phyloP scores from a whole-genome alignment of 768 basidiomycete species.

The Trametes gibbosa region DNA sequence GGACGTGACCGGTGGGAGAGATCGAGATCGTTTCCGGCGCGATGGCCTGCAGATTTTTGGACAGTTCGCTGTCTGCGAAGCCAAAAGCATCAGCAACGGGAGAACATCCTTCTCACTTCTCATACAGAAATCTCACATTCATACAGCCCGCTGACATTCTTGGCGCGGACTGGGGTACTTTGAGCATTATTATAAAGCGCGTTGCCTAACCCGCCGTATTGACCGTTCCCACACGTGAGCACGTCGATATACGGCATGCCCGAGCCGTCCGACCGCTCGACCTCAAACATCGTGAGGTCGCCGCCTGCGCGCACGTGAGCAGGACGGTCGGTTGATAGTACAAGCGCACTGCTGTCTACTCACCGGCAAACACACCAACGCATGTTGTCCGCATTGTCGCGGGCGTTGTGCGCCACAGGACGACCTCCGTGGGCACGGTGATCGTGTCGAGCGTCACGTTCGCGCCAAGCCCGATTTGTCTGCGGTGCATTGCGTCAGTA shows the following conservation, averaged over 20 bases:
- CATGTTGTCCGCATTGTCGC: constrained; percentile 56
- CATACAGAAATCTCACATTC: constrained; percentile 63
- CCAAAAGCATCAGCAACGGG: neutral
- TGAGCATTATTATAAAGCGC: constrained; percentile 67
- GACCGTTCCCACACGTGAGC: constrained; percentile 80
- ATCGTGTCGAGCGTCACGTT: constrained; percentile 64
- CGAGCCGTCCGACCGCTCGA: constrained; percentile 48
- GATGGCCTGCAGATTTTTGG: constrained; percentile 60
- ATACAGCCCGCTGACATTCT: constrained; percentile 76
- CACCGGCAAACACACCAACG: constrained; percentile 62
- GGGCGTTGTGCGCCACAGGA: constrained; percentile 60
- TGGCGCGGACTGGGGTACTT: constrained; percentile 67
- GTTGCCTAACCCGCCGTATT: constrained; percentile 76
- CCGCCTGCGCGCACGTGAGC: constrained; percentile 46
- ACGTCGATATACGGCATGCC: constrained; percentile 47
- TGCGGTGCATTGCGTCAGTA: constrained; percentile 27
- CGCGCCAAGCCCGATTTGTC: constrained; percentile 79
- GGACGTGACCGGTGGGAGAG: constrained; percentile 73
- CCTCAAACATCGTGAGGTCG: constrained; percentile 74
- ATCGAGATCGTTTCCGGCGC: constrained; percentile 60
- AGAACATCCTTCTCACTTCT: neutral
- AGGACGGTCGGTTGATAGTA: neutral
- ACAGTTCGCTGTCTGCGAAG: constrained; percentile 60
- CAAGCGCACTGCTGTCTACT: constrained; percentile 8
- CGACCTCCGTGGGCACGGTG: constrained; percentile 80